Base-by-base conservation (phyloP, 306 rosid genomes). In the Pueraria montana region DNA sequence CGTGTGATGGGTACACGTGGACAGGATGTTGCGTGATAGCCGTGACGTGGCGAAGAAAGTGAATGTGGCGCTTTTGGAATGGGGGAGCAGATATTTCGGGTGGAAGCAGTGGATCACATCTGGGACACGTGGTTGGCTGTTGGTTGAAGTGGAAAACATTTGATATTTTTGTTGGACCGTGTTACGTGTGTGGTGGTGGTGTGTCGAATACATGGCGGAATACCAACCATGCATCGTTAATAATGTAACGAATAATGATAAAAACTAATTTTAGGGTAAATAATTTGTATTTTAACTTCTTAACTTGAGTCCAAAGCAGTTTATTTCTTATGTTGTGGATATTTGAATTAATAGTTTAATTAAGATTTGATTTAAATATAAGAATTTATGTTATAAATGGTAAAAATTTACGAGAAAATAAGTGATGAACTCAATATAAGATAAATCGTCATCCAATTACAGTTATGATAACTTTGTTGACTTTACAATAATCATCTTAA, bases 41-140 rank as follows among this genome's bases (percentile, higher is more conserved):
- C 12, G 14, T 66, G 72, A 66, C 50, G 50, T 66, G 72, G 72
- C 72, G 3, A 16, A n/a, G 71, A 65, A 65, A 65, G 71, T 65
- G 69, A 62, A 62, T 62, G 69, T 62, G 69, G 69, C 69, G 42
- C 42, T 30, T 62, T 62, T 62, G 43, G 71, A 65, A 17, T 65
- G 71, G 71, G 71, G 71, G 71, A 65, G 46, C 46, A 65, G 24
- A 65, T 65, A 32, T 65, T 65, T 32, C 8, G 58, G 0, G 30
- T 1, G 26, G 72, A 66, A 66, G 49, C 16, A n/a, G 72, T 36
- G 27, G 72, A 66, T 38, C 2, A 66, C 27, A 66, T 38, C 16
- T 36, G 13, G 49, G 8, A 40, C 72, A 66, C 49, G 50, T 66
- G 48, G 50, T 10, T 66, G 50, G 50, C 17, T 66, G 2, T 0